phyloP scores from a whole-genome alignment of 495 filamentous ascomycete genomes.

The Penicillium alfredii region DNA sequence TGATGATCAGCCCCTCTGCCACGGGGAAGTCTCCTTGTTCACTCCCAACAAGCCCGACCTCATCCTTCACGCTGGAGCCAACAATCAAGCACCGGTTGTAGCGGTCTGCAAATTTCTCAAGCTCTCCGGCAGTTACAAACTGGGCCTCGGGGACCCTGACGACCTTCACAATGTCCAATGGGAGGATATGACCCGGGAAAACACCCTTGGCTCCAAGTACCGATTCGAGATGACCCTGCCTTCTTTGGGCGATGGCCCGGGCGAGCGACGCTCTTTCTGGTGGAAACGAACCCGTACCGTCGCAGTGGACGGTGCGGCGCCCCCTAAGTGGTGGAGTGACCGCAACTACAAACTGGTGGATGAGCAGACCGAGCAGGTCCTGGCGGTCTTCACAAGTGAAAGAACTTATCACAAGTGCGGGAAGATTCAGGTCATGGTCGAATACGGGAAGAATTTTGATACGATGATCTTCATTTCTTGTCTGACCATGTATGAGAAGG shows the following conservation, averaged over 20 bases:
- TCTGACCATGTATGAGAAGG: constrained; percentile 16
- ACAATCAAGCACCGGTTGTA: constrained; percentile 12
- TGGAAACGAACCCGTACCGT: constrained; percentile 23
- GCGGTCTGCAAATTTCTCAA: constrained; percentile 19
- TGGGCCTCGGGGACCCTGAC: constrained; percentile 17
- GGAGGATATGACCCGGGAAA: constrained; percentile 20
- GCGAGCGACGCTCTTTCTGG: constrained; percentile 10
- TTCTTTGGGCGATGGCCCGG: neutral
- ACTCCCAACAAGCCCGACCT: constrained; percentile 16
- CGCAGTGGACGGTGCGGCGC: constrained; percentile 5
- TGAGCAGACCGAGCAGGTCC: constrained; percentile 9
- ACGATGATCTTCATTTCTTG: constrained; percentile 21
- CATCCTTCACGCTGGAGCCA: constrained; percentile 14
- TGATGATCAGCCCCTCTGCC: constrained; percentile 8
- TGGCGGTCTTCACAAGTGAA: constrained; percentile 16
- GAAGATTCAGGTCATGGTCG: constrained; percentile 18
- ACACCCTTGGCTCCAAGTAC: constrained; percentile 9
- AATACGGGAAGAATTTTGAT: constrained; percentile 21
- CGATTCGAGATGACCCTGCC: constrained; percentile 17
- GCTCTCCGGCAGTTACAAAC: constrained; percentile 13
- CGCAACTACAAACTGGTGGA: constrained; percentile 23
- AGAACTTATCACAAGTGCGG: constrained; percentile 12
- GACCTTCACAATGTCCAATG: constrained; percentile 11
- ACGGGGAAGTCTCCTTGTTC: constrained; percentile 12
- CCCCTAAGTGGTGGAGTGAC: constrained; percentile 5